phyloP scores from a whole-genome alignment of 1,284 basidiomycete genomes.

The Trametes hirsuta region DNA sequence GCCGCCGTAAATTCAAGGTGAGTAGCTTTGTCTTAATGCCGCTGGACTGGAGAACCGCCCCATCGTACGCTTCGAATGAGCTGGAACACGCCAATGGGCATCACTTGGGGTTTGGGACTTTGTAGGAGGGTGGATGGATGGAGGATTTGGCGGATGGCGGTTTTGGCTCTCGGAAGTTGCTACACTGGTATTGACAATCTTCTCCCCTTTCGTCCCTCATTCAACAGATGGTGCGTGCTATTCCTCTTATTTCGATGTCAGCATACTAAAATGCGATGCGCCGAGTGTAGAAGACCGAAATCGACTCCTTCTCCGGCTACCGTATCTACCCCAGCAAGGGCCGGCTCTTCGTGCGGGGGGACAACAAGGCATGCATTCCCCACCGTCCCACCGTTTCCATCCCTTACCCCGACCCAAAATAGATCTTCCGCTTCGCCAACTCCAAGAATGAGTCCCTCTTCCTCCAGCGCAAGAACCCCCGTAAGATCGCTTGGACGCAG shows the following conservation, averaged over 20 bases:
- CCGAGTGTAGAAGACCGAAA: slow-evolving; percentile 89
- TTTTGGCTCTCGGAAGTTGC: not conserved
- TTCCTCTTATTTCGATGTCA: not conserved
- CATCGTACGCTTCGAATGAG: not conserved
- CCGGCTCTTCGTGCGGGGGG: slow-evolving; percentile 93
- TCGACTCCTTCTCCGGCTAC: slow-evolving; percentile 95
- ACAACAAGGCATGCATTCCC: slow-evolving; percentile 84
- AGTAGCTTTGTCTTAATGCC: slow-evolving; percentile 12
- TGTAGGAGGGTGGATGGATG: slow-evolving; percentile 17
- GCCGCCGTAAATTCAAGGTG: slow-evolving; percentile 27
- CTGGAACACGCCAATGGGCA: slow-evolving; percentile 9
- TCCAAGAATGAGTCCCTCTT: slow-evolving; percentile 97
- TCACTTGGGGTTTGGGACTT: not conserved
- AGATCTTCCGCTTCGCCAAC: slow-evolving; percentile 92
- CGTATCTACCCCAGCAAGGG: slow-evolving; percentile 97
- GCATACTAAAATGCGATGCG: slow-evolving; percentile 25
- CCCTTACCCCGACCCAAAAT: slow-evolving; percentile 7
- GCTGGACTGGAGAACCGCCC: not conserved
- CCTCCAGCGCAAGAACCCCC: slow-evolving; percentile 99
- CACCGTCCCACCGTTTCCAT: not conserved
- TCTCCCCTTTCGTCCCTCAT: slow-evolving; percentile 2
- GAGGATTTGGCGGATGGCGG: slow-evolving; percentile 14
- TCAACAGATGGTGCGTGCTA: slow-evolving; percentile 52
- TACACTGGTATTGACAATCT: not conserved
- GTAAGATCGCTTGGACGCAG: slow-evolving; percentile 99